Evolutionary conservation across 441 rosid genomes (phyloP), one percentile per base, ranked within the genome.

Genomic region (Pelargonium cotyledonis): DNA sequence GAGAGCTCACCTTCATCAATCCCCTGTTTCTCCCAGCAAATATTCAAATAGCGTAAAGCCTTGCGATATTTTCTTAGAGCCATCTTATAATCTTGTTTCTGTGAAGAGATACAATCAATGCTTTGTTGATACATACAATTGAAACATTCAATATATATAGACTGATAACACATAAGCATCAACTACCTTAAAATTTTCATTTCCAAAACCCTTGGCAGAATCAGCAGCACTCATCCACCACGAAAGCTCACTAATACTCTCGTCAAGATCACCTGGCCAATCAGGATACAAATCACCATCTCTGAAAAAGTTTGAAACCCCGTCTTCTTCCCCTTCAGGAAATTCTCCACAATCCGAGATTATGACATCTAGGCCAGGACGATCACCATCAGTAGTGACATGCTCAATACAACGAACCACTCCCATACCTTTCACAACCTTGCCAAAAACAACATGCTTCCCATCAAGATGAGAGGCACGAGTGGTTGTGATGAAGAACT

Each of bases 11-110:
- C 98, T 84, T 90, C 92, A 72, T 95, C 95, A 61, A 92, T 95
- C 72, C 96, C 96, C 5, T 92, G 98, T 79, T 95, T 89, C 87
- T 91, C 98, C 99, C 98, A 95, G 84, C 98, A 88, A 77, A 89
- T 81, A 80, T 95, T 98, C 76, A 95, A 82, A 80, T 90, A 92
- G 6, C 88, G 91, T 67, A 95, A 72, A 67, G 91, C 96, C 86
- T 95, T 95, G 35, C 92, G 85, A 72, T 90, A 92, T 85, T 92
- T 95, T 80, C 80, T 84, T 0, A 88, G 91, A 55, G 99, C 98
- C 98, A 90, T 95, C 85, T 89, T 88, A 69, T 80, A 88, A 79
- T 92, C 95, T 85, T 84, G 91, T 82, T 88, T 95, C 99, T 95
- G 76, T 16, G 23, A 62, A 23, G 55, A 40, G n/a, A 43, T 38